Evolutionary conservation across 2,329 filamentous ascomycete species (phyloP).

Genomic region (Ophiostoma triangulosporum): DNA sequence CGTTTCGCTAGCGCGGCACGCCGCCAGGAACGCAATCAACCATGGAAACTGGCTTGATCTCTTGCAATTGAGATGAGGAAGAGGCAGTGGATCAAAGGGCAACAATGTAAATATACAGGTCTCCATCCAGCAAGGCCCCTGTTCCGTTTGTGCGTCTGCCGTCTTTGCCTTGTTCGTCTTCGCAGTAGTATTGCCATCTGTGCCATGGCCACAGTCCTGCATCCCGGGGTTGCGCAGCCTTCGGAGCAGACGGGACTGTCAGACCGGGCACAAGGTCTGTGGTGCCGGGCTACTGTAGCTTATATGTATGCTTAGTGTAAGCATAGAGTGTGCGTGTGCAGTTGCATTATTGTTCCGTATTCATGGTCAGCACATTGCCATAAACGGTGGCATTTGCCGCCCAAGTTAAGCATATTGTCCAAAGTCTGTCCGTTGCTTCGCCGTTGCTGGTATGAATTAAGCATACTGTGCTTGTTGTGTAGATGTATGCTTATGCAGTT

Average conservation of each 20-base stretch:
- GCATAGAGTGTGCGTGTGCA: too few relatives aligned
- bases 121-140: not conserved
- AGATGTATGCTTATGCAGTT: too few relatives aligned
- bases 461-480: too few relatives aligned
- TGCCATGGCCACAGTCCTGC: not conserved
- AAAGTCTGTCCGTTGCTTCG: too few relatives aligned
- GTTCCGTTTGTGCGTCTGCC: not conserved
- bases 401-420: too few relatives aligned
- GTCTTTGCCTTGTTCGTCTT: not conserved
- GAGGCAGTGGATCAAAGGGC: not conserved
- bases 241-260: not conserved
- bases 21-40: slow-evolving; percentile 9
- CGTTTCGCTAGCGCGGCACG: slow-evolving; percentile 7
- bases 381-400: slow-evolving; percentile 7
- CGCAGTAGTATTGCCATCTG: too few relatives aligned
- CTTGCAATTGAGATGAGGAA: too few relatives aligned
- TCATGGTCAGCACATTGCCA: too few relatives aligned
- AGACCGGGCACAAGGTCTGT: not conserved
- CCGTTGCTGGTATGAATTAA: too few relatives aligned
- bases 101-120: not conserved
- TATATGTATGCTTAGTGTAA: too few relatives aligned
- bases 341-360: too few relatives aligned
- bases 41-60: slow-evolving; percentile 3
- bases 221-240: not conserved
- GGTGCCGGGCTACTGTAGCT: too few relatives aligned